These are phyloP conservation scores for Heteromeles arbutifolia DNA, from an alignment of 306 rosid species.

Conservation along the genomic window DNA sequence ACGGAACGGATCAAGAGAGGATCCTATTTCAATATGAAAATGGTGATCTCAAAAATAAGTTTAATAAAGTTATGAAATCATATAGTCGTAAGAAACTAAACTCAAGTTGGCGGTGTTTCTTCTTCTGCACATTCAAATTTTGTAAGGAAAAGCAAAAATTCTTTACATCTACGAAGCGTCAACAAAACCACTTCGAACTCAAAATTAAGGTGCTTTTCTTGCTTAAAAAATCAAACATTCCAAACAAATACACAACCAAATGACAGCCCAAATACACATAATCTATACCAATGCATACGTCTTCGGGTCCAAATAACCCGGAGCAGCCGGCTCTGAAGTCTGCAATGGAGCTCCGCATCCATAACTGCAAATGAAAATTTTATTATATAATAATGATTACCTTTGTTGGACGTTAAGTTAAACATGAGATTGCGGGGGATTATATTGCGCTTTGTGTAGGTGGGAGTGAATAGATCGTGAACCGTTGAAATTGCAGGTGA, in stretches of 20 bases:
- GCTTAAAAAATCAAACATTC: background rate
- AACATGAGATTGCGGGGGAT: too few species aligned
- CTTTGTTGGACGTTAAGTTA: too few species aligned
- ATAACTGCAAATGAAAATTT: constrained; percentile 30
- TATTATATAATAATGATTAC: too few species aligned
- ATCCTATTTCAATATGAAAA: too few species aligned
- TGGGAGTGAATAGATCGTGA: too few species aligned
- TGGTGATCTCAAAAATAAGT: too few species aligned
- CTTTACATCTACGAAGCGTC: background rate
- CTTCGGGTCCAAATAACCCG: constrained; percentile 64
- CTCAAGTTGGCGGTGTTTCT: constrained; percentile 60
- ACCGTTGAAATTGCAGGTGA: too few species aligned
- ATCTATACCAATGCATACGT: constrained; percentile 66
- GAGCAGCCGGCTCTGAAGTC: constrained; percentile 58
- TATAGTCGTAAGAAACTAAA: too few species aligned
- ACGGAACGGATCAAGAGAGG: too few species aligned
- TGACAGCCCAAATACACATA: background rate
- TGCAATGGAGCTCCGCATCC: constrained; percentile 96
- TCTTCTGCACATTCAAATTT: constrained; percentile 51
- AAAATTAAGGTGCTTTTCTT: background rate
- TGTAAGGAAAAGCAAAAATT: background rate
- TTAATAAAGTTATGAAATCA: too few species aligned
- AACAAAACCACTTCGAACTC: background rate
- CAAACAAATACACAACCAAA: background rate
- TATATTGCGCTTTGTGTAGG: too few species aligned